Evolutionary conservation across 176 grass and related monocot genomes (phyloP), one percentile per base, ranked within the genome.

Genomic region (Oryza glaberrima): DNA sequence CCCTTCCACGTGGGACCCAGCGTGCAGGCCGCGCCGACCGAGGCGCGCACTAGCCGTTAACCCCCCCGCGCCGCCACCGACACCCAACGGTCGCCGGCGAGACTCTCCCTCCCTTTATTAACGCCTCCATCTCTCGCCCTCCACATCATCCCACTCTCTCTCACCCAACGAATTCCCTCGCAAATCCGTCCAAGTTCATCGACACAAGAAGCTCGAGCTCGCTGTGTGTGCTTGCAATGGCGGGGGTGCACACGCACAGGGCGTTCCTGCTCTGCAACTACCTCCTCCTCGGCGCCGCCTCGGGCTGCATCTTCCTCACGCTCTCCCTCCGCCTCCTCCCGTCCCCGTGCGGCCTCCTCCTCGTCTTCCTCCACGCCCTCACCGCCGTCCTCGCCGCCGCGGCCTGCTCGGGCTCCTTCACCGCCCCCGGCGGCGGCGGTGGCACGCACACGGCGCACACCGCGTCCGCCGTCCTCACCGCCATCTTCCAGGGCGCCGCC

Each of bases 281-380:
- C 94, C 30, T 72, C 78, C 86, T 97, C n/a, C 87, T 97, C 15
- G 94, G 91, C 0, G 94, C 91, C 2, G 89, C 91, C 25, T 94
- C 89, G 45, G 90, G 88, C 17, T 97, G 94, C 77, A 90, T 97
- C 85, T 97, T 97, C 86, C 94, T 97, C 20, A 92, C 94, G 51
- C 80, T 97, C 20, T 97, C 94, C 64, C 90, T 97, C 73, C 90
- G 94, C 77, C 94, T 97, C 48, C 14, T 87, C 12, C 92, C 88
- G 0, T 94, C 94, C 68, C 54, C 86, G 70, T 97, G 90, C 64
- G 92, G 88, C 47, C 85, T 94, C 81, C 92, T 97, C 73, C 92
- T 94, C 56, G 61, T 92, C 90, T 92, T 94, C 83, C 92, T 94
- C 58, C 86, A 94, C 80, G 81, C 88, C 17, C 88, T 92, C 73